Evolutionary conservation across 106 monocot species (phyloP).

Genomic region (Dactylorhiza incarnata): DNA sequence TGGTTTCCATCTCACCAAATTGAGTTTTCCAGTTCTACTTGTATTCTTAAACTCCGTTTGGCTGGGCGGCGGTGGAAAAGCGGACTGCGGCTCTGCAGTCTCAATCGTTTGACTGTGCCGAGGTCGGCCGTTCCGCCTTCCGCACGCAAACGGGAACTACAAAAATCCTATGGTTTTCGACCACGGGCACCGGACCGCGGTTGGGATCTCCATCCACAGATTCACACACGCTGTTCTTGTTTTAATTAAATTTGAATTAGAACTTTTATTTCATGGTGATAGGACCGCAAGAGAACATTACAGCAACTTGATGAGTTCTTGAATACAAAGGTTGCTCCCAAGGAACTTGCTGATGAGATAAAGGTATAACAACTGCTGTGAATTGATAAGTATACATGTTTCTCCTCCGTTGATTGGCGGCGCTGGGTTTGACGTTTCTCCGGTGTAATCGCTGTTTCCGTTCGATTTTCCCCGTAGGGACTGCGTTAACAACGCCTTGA

Average conservation of each 20-base stretch:
- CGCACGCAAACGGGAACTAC: no score
- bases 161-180: no score
- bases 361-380: slow-evolving; percentile 40
- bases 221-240: no score
- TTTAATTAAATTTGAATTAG: not conserved
- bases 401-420: no score
- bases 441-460: no score
- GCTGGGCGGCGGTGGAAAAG: no score
- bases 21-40: not conserved
- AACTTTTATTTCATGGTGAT: slow-evolving; percentile 6
- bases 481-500: no score
- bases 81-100: not conserved
- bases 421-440: no score
- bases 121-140: no score
- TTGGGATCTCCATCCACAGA: no score
- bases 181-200: no score
- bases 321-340: slow-evolving; percentile 85
- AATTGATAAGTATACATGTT: not conserved
- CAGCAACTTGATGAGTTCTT: slow-evolving; percentile 78
- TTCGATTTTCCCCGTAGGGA: no score
- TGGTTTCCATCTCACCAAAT: slow-evolving; percentile 9
- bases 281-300: slow-evolving; percentile 82
- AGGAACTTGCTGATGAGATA: slow-evolving; percentile 86
- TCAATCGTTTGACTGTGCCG: not conserved
- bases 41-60: not conserved